Evolutionary conservation across 1,284 basidiomycete genomes (phyloP).

Genomic region (Wolfiporia cocos): DNA sequence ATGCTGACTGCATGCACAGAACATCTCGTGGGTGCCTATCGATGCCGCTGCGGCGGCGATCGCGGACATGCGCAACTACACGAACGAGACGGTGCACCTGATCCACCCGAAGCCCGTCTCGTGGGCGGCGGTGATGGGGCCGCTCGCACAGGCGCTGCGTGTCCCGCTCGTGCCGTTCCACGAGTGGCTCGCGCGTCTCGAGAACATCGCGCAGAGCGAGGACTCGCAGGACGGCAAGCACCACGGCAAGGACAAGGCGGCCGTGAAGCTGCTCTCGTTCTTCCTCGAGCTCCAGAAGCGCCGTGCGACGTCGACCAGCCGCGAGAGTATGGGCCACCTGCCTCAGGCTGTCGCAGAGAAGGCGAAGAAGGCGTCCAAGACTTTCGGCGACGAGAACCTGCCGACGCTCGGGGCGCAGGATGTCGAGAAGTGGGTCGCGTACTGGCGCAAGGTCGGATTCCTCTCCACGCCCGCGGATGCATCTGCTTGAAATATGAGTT

Average conservation of each 20-base stretch:
- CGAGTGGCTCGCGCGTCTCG: slow-evolving; percentile 10
- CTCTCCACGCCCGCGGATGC: too few relatives aligned
- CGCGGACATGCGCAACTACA: slow-evolving; percentile 9
- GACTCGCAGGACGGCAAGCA: background rate
- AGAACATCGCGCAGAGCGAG: background rate
- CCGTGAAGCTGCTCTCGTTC: slow-evolving; percentile 3
- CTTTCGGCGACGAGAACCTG: slow-evolving; percentile 2
- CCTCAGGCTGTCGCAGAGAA: background rate
- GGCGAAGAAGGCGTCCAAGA: background rate
- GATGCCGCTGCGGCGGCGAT: slow-evolving; percentile 12
- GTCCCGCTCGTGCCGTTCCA: slow-evolving; percentile 13
- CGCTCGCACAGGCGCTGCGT: slow-evolving; percentile 5
- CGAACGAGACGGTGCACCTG: slow-evolving; percentile 10
- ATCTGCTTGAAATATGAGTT: too few relatives aligned
- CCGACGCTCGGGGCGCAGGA: slow-evolving; percentile 2
- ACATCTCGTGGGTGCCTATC: slow-evolving; percentile 15
- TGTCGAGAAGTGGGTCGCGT: slow-evolving; percentile 7
- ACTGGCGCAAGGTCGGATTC: slow-evolving; percentile 6
- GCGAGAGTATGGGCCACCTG: slow-evolving; percentile 3
- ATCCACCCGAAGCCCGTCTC: slow-evolving; percentile 14
- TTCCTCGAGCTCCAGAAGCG: background rate
- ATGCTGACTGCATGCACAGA: too few relatives aligned
- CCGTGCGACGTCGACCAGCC: background rate
- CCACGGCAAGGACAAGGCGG: slow-evolving; percentile 3
- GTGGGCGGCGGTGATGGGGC: slow-evolving; percentile 8